A percentile compares a stretch with the other conserved stretches of the same genome.
Conservation (phyloP, 805 yeast species). For the Ogataea corticis region DNA sequence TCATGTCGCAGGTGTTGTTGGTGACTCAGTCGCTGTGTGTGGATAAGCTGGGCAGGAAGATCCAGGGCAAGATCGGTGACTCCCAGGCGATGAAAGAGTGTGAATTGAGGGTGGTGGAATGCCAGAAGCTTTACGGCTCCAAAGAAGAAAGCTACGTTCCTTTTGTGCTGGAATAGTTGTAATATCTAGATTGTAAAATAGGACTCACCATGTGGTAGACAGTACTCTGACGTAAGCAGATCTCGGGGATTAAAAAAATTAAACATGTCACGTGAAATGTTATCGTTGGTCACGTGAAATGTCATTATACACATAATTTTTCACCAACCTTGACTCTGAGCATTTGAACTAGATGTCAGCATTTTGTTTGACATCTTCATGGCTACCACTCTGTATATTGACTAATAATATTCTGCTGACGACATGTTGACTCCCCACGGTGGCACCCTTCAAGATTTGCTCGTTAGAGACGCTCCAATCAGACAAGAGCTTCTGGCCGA, state of each 20-base stretch:
- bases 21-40: slow-evolving; percentile 46
- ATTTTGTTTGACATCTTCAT: no score
- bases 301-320: background rate
- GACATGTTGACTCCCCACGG: slow-evolving; percentile 87
- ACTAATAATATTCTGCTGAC: background rate
- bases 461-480: slow-evolving; percentile 73
- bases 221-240: background rate
- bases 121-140: slow-evolving; percentile 40
- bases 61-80: slow-evolving; percentile 56
- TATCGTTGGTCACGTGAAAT: slow-evolving; percentile 3
- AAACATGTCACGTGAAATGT: slow-evolving; percentile 14
- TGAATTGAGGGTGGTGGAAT: slow-evolving; percentile 69
- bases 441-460: slow-evolving; percentile 81
- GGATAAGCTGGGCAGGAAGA: slow-evolving; percentile 37
- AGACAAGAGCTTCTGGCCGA: slow-evolving; percentile 58
- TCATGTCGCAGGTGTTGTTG: slow-evolving; percentile 53
- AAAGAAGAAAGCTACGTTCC: slow-evolving; percentile 13
- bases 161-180: slow-evolving; percentile 1
- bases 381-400: background rate
- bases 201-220: no score
- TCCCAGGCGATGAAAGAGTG: slow-evolving; percentile 63
- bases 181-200: background rate
- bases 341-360: no score
- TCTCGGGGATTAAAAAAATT: slow-evolving; percentile 3
- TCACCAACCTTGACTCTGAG: background rate